Evolutionary conservation across 768 basidiomycete genomes (phyloP).

Genomic region (Boletus insuetus): DNA sequence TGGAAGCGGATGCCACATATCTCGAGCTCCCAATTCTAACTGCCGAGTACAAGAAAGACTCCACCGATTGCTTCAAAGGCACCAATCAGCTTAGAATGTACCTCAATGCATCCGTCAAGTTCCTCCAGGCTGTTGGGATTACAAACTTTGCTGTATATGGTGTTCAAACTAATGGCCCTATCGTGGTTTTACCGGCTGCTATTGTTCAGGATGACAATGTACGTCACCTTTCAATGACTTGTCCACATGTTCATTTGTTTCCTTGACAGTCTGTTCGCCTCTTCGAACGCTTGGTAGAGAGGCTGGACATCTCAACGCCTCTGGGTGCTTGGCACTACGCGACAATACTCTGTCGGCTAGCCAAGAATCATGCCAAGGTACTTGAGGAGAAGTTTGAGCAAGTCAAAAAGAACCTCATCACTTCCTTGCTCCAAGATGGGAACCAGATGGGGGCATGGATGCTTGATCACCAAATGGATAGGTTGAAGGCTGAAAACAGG

Average conservation of each 20-base stretch:
- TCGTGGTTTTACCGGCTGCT: slow-evolving; percentile 1
- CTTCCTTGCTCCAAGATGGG: background rate
- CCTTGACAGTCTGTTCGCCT: background rate
- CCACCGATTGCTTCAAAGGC: background rate
- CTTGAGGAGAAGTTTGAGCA: background rate
- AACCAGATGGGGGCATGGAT: background rate
- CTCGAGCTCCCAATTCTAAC: slow-evolving; percentile 6
- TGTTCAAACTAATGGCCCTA: slow-evolving; percentile 5
- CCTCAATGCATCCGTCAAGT: slow-evolving; percentile 5
- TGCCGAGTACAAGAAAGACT: slow-evolving; percentile 5
- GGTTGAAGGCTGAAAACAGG: background rate
- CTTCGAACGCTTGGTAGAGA: slow-evolving; percentile 4
- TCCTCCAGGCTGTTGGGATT: slow-evolving; percentile 4
- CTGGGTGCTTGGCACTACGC: slow-evolving; percentile 12
- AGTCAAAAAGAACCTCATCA: background rate
- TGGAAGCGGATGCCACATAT: background rate
- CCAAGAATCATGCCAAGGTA: background rate
- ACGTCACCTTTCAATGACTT: background rate
- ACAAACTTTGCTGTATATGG: slow-evolving; percentile 2
- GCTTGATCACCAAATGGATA: background rate
- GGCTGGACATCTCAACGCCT: slow-evolving; percentile 1
- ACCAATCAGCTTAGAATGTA: slow-evolving; percentile 9
- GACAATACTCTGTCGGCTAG: slow-evolving; percentile 7
- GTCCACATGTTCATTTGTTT: background rate
- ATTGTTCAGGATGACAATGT: background rate